Percentiles rank a stretch among this genome's conserved stretches.
Evolutionary conservation across 2,329 filamentous ascomycete genomes (phyloP).

Genomic region (Fusarium sarcochroum): DNA sequence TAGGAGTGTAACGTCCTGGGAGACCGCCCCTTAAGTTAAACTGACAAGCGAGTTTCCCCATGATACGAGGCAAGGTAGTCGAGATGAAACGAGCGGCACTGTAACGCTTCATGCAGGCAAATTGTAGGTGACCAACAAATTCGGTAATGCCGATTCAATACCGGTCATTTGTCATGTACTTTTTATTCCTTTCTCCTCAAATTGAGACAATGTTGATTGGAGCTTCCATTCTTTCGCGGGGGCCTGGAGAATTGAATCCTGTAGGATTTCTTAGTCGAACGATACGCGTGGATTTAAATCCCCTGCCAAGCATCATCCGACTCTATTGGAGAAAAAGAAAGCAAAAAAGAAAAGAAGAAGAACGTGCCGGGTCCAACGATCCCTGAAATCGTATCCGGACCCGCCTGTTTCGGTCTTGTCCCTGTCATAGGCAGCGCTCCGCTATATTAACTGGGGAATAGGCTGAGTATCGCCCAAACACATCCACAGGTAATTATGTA

Average conservation of each 20-base stretch:
- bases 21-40: not conserved
- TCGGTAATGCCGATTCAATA: not conserved
- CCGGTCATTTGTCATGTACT: not conserved
- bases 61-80: not conserved
- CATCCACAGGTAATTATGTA: conserved; percentile 6
- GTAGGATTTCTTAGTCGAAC: not conserved
- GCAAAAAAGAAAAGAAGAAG: not conserved
- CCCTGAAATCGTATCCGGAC: not conserved
- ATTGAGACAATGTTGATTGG: not conserved
- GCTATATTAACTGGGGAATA: conserved; percentile 20
- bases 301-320: not conserved
- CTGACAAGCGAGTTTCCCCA: not conserved
- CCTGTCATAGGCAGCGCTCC: conserved; percentile 10
- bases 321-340: not conserved
- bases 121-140: not conserved
- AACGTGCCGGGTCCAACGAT: not conserved
- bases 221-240: not conserved
- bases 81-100: not conserved
- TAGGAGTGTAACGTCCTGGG: not conserved
- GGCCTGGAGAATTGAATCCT: not conserved
- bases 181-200: not conserved
- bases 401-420: conserved; percentile 22
- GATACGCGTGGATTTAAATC: not conserved
- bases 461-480: not conserved
- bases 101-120: not conserved